phyloP scores from a whole-genome alignment of 1,284 basidiomycete genomes.

The Ganoderma lucidum region DNA sequence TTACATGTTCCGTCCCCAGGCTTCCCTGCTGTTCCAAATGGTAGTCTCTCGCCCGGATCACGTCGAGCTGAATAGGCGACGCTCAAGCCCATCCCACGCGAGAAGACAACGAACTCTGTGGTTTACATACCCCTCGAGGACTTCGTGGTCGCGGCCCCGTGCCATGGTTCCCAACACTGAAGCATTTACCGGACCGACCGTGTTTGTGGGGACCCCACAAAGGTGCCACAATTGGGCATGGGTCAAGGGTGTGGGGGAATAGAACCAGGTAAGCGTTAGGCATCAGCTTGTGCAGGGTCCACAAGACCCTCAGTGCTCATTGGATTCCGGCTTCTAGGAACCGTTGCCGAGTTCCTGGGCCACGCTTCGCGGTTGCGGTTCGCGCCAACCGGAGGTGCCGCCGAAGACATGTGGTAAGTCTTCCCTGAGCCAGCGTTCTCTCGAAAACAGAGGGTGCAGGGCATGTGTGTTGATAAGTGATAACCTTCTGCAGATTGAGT shows the following conservation, averaged over 20 bases:
- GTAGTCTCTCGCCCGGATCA: neutral
- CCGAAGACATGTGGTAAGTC: conserved; percentile 2
- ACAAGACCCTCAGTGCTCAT: neutral
- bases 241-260: neutral
- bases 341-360: neutral
- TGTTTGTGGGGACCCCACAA: neutral
- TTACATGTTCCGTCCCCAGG: neutral
- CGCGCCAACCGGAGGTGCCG: neutral
- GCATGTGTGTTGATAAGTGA: neutral
- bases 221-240: neutral
- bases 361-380: conserved; percentile 1
- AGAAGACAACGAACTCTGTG: neutral
- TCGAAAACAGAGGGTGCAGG: neutral
- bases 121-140: neutral
- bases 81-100: neutral
- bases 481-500: conserved; percentile 7
- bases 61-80: neutral
- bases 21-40: neutral
- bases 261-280: conserved; percentile 2
- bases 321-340: neutral
- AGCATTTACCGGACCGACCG: neutral
- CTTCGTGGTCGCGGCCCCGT: neutral
- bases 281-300: neutral
- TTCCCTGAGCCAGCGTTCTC: neutral
- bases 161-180: neutral